Percentiles rank a stretch among this genome's conserved stretches.
Conservation (phyloP, 768 basidiomycete genomes). For the Mrakia gelida region DNA sequence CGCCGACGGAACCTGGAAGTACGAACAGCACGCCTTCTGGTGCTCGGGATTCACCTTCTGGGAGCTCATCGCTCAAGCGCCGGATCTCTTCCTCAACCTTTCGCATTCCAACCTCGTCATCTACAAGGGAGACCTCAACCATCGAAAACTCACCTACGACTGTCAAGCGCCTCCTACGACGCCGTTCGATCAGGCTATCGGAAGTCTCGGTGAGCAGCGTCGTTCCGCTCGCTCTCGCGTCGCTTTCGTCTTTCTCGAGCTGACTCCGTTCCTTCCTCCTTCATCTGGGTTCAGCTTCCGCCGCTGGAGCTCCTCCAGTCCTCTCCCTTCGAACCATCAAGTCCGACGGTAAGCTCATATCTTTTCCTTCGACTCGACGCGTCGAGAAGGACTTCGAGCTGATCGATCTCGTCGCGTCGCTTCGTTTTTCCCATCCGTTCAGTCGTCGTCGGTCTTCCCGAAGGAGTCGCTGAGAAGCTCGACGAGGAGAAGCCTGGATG, state of each 20-base stretch:
- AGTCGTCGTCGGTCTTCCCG: slow-evolving; percentile 74
- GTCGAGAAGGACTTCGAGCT: too few species aligned
- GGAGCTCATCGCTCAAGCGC: slow-evolving; percentile 76
- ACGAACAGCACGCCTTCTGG: slow-evolving; percentile 54
- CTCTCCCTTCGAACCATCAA: slow-evolving; percentile 88
- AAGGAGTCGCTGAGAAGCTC: slow-evolving; percentile 62
- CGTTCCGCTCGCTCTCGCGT: not conserved
- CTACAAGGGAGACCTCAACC: slow-evolving; percentile 94
- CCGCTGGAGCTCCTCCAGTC: slow-evolving; percentile 79
- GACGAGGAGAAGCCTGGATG: slow-evolving; percentile 84
- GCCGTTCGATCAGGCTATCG: slow-evolving; percentile 84
- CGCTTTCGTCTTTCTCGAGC: not conserved
- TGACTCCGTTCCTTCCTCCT: not conserved
- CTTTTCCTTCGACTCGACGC: not conserved
- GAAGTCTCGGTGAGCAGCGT: slow-evolving; percentile 65
- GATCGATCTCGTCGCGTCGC: not conserved
- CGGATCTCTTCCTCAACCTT: slow-evolving; percentile 86
- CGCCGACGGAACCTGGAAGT: slow-evolving; percentile 86
- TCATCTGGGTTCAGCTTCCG: slow-evolving; percentile 45
- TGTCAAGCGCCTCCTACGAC: slow-evolving; percentile 54
- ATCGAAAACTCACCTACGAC: slow-evolving; percentile 61
- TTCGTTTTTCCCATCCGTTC: not conserved
- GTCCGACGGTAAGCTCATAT: slow-evolving; percentile 21
- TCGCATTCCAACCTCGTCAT: slow-evolving; percentile 80
- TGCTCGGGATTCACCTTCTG: slow-evolving; percentile 46